These are phyloP conservation scores for Aquilaria sinensis DNA, from an alignment of 345 rosid species.

Conservation along the genomic window DNA sequence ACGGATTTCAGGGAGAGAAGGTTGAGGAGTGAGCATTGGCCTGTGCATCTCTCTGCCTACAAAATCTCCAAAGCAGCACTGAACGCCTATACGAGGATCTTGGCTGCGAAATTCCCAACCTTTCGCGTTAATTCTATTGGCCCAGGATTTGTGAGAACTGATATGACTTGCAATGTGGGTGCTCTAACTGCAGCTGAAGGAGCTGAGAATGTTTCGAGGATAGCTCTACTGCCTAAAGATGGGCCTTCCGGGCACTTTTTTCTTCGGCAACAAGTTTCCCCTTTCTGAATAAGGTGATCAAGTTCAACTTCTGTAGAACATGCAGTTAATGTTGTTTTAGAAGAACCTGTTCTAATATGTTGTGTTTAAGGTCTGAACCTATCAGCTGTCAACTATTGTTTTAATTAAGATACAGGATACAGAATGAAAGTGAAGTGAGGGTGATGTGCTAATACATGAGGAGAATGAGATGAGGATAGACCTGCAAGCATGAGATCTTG, in stretches of 20 bases:
- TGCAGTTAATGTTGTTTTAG: too few species aligned
- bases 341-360: too few species aligned
- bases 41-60: slow-evolving; percentile 12
- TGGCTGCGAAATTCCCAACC: slow-evolving; percentile 20
- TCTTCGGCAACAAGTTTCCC: neutral
- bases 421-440: too few species aligned
- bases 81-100: slow-evolving; percentile 34
- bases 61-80: slow-evolving; percentile 27
- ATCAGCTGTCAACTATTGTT: too few species aligned
- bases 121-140: slow-evolving; percentile 19
- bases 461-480: too few species aligned
- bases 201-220: slow-evolving; percentile 1
- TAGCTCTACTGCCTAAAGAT: slow-evolving; percentile 5
- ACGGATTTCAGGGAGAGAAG: slow-evolving; percentile 21
- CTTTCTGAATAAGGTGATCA: neutral
- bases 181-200: slow-evolving; percentile 7
- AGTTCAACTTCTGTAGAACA: neutral
- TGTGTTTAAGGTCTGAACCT: too few species aligned
- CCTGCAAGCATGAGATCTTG: too few species aligned
- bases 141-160: slow-evolving; percentile 33
- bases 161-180: slow-evolving; percentile 14
- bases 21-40: slow-evolving; percentile 22
- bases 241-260: slow-evolving; percentile 12
- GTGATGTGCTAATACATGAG: too few species aligned
- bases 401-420: too few species aligned